phyloP scores from a whole-genome alignment of 1,284 basidiomycete genomes.

The Sutorius eximius region DNA sequence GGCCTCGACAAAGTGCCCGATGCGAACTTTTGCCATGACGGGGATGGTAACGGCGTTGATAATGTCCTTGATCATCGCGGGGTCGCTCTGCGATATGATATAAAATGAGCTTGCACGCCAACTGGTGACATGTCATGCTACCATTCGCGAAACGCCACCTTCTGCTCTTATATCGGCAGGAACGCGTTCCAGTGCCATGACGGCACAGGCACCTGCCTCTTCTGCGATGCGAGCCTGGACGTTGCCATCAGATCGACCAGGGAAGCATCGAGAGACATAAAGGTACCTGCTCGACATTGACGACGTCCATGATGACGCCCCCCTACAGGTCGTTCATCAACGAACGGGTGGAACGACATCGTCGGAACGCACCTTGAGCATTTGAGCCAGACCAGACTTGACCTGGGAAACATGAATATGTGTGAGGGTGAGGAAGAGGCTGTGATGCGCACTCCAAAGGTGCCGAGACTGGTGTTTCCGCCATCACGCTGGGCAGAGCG shows the following conservation, averaged over 20 bases:
- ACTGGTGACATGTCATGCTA: slow-evolving; percentile 34
- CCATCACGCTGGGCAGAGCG: slow-evolving; percentile 59
- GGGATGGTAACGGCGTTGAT: slow-evolving; percentile 90
- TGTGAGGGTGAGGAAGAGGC: not conserved
- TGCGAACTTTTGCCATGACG: slow-evolving; percentile 92
- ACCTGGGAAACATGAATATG: slow-evolving; percentile 49
- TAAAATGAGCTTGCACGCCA: not conserved
- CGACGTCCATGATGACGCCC: slow-evolving; percentile 93
- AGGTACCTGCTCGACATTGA: slow-evolving; percentile 76
- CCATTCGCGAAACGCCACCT: slow-evolving; percentile 95
- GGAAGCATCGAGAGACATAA: not conserved
- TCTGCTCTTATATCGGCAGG: slow-evolving; percentile 92
- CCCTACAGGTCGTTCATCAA: slow-evolving; percentile 43
- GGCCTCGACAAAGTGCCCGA: slow-evolving; percentile 97
- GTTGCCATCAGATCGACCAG: slow-evolving; percentile 2
- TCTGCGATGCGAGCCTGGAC: slow-evolving; percentile 91
- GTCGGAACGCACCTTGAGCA: slow-evolving; percentile 73
- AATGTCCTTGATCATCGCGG: slow-evolving; percentile 96
- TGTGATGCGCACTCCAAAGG: slow-evolving; percentile 66
- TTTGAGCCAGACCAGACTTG: slow-evolving; percentile 92
- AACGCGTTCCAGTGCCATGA: slow-evolving; percentile 96
- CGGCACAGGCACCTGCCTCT: slow-evolving; percentile 96
- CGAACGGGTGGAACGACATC: not conserved
- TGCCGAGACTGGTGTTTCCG: slow-evolving; percentile 69
- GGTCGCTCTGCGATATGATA: slow-evolving; percentile 71